Evolutionary conservation across 495 filamentous ascomycete genomes (phyloP).

Genomic region (Annulohypoxylon maeteangense): DNA sequence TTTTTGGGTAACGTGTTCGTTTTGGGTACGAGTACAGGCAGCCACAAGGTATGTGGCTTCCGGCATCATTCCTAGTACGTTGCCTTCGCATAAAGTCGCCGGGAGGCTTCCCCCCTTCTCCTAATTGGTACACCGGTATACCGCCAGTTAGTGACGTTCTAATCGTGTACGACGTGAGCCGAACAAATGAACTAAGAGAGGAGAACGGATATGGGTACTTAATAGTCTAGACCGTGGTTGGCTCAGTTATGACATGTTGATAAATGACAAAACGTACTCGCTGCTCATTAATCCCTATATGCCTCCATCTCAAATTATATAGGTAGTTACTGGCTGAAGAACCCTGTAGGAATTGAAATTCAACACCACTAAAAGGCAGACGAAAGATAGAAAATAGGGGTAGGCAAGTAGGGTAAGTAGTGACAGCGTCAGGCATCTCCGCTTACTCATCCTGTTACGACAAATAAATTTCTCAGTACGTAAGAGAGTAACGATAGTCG

Average conservation of each 20-base stretch:
- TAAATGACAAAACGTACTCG: conserved; percentile 1
- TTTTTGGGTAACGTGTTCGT: no score
- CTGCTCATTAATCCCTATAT: conserved; percentile 15
- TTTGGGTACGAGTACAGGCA: no score
- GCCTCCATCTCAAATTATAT: not conserved
- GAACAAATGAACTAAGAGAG: not conserved
- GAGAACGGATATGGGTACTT: not conserved
- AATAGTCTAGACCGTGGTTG: not conserved
- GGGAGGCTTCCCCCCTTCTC: not conserved
- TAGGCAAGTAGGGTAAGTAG: not conserved
- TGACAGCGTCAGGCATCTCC: not conserved
- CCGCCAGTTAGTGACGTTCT: not conserved
- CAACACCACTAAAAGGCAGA: not conserved
- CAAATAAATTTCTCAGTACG: not conserved
- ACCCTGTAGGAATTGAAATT: not conserved
- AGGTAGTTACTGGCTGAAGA: not conserved
- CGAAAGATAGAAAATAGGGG: not conserved
- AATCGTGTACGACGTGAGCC: not conserved
- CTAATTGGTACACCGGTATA: not conserved
- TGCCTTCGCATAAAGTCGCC: not conserved
- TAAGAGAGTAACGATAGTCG: not conserved
- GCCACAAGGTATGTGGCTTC: no score
- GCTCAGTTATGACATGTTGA: not conserved
- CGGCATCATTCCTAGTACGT: not conserved
- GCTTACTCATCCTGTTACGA: not conserved